These are phyloP conservation scores for Cicer chorassanicum DNA, from an alignment of 306 rosid species.

Conservation along the genomic window DNA sequence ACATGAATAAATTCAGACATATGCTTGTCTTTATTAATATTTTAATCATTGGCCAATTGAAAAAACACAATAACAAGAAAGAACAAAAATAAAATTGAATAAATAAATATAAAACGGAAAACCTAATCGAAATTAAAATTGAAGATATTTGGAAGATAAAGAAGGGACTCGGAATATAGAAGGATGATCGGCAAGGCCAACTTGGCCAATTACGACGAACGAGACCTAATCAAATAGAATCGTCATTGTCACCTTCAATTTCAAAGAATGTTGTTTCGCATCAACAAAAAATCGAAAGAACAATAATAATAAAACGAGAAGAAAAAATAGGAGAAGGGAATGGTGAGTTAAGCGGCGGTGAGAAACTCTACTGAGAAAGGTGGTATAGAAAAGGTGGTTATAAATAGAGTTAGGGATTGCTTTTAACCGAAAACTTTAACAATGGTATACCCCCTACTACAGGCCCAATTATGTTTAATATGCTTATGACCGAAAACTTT, in stretches of 20 bases:
- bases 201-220: constrained; percentile 92
- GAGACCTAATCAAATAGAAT: constrained; percentile 68
- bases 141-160: too few species aligned
- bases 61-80: too few species aligned
- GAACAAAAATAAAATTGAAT: too few species aligned
- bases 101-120: background rate
- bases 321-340: background rate
- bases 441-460: too few species aligned
- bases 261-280: too few species aligned
- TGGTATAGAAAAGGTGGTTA: constrained; percentile 21
- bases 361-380: background rate
- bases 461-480: too few species aligned
- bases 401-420: constrained; percentile 44
- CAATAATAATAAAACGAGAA: background rate
- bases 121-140: too few species aligned
- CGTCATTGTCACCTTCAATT: constrained; percentile 61
- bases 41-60: constrained; percentile 68
- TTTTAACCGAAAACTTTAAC: background rate
- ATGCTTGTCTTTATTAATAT: constrained; percentile 68
- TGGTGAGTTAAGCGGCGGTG: background rate
- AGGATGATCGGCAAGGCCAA: constrained; percentile 93
- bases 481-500: constrained; percentile 40
- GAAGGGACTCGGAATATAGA: constrained; percentile 77
- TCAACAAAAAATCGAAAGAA: background rate
- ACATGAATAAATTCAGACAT: constrained; percentile 81